Percentiles rank a stretch among this genome's conserved stretches.
These are phyloP conservation scores for Blastocystis hominis DNA, from an alignment of 352 stramenopile species.

Conservation along the genomic window DNA sequence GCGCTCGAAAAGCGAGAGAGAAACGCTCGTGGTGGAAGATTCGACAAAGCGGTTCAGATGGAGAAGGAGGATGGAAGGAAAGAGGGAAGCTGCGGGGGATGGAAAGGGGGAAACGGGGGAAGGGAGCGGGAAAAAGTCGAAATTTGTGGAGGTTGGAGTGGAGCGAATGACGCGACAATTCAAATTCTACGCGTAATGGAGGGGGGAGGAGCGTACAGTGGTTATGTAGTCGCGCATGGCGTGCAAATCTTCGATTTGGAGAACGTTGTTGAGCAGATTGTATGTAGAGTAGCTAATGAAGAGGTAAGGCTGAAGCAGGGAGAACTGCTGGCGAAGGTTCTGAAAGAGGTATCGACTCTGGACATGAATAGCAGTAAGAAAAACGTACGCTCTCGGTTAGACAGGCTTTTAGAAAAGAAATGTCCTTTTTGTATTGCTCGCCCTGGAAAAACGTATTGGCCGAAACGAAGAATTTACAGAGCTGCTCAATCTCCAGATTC, in stretches of 20 bases:
- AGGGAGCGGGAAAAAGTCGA: background rate
- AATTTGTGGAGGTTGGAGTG: background rate
- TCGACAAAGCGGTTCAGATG: conserved; percentile 8
- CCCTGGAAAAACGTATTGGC: background rate
- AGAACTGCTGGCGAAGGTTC: background rate
- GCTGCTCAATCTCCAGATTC: background rate
- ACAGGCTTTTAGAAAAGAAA: background rate
- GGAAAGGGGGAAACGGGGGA: background rate
- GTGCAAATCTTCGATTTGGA: background rate
- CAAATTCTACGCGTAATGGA: background rate
- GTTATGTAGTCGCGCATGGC: background rate
- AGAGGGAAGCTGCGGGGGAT: background rate
- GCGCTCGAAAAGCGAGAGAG: background rate
- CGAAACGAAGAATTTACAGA: background rate
- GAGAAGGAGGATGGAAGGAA: background rate
- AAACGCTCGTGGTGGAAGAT: background rate
- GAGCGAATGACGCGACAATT: background rate
- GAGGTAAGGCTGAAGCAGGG: background rate
- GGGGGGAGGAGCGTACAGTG: background rate
- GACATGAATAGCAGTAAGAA: background rate
- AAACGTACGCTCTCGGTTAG: background rate
- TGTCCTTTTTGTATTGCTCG: background rate
- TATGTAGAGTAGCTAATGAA: background rate
- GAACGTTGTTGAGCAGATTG: background rate
- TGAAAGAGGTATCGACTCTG: background rate